phyloP scores from a whole-genome alignment of 2,329 filamentous ascomycete species.

The Akanthomyces uredinophilus region DNA sequence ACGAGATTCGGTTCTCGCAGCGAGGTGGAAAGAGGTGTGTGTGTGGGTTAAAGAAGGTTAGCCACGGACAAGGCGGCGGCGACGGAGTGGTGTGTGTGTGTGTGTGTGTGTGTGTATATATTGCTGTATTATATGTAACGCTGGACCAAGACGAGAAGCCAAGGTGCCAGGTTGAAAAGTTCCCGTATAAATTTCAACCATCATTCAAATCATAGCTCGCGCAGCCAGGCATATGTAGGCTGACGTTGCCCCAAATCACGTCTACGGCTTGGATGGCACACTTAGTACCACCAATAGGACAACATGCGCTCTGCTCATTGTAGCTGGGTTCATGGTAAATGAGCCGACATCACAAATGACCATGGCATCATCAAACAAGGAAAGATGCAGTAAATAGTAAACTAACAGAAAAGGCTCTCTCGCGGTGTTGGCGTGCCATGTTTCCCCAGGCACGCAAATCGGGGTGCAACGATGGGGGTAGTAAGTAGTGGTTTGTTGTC shows the following conservation, averaged over 20 bases:
- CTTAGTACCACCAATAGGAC: too few species aligned
- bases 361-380: not conserved
- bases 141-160: not conserved
- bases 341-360: not conserved
- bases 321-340: not conserved
- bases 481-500: constrained; percentile 10
- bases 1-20: constrained; percentile 2
- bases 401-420: constrained; percentile 14
- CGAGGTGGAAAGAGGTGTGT: not conserved
- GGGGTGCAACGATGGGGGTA: not conserved
- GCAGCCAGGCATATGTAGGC: too few species aligned
- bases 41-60: not conserved
- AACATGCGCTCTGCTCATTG: too few species aligned
- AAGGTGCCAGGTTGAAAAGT: not conserved
- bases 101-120: not conserved
- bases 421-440: not conserved
- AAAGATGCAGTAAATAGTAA: constrained; percentile 8
- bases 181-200: too few species aligned
- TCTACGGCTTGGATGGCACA: too few species aligned
- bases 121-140: constrained; percentile 5
- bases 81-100: not conserved
- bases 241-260: too few species aligned
- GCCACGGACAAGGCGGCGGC: not conserved
- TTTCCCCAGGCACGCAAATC: not conserved
- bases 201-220: too few species aligned